Conservation (phyloP, 768 basidiomycete genomes). For the Holtermanniella nyarrowii region DNA sequence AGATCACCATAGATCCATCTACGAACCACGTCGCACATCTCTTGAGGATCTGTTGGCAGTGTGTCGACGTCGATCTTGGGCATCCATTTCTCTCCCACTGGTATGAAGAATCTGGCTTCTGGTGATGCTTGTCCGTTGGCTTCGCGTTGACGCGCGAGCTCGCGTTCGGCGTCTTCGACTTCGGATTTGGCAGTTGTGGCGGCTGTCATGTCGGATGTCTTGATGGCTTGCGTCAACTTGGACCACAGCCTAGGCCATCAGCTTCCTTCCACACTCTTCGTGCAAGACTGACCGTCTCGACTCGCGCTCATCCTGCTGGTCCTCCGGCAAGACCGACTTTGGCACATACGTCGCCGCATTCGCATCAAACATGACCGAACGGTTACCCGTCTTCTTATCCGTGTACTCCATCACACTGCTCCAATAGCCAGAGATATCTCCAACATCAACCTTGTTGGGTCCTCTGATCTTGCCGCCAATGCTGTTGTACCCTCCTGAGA, state of each 20-base stretch:
- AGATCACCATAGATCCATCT: conserved; percentile 59
- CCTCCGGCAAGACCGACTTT: conserved; percentile 75
- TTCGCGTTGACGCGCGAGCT: conserved; percentile 61
- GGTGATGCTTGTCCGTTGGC: conserved; percentile 56
- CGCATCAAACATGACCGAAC: conserved; percentile 75
- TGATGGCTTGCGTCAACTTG: conserved; percentile 73
- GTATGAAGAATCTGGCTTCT: conserved; percentile 70
- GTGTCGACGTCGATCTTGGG: conserved; percentile 54
- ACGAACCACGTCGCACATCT: conserved; percentile 57
- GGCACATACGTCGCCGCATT: conserved; percentile 61
- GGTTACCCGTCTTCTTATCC: conserved; percentile 54
- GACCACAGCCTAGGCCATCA: conserved; percentile 57
- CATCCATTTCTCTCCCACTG: conserved; percentile 65
- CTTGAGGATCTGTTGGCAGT: conserved; percentile 58
- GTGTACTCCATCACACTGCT: conserved; percentile 80
- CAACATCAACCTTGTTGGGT: conserved; percentile 52
- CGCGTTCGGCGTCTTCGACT: conserved; percentile 87
- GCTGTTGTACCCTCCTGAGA: conserved; percentile 91
- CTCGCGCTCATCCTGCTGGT: conserved; percentile 81
- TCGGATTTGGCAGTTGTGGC: conserved; percentile 81
- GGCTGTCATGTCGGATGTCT: conserved; percentile 79
- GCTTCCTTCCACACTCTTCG: background rate
- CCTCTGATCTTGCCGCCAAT: conserved; percentile 69
- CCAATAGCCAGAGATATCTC: conserved; percentile 86
- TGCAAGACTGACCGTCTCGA: conserved; percentile 57